Conservation (phyloP, 345 rosid species). For the Anacardium occidentale region DNA sequence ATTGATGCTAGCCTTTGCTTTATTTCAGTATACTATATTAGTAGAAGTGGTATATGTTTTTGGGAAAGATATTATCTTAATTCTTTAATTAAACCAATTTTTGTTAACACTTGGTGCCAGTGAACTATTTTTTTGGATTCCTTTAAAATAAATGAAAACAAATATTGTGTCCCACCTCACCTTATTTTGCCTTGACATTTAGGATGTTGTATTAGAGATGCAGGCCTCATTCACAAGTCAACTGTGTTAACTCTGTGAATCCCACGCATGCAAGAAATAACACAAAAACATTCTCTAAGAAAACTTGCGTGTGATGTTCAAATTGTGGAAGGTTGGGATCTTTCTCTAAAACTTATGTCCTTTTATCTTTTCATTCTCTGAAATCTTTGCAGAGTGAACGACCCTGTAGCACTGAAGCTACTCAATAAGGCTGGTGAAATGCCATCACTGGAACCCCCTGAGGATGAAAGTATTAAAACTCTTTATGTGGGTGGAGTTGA, state of each 20-base stretch:
- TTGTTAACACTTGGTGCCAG: too few species aligned
- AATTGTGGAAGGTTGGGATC: neutral
- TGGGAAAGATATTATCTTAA: neutral
- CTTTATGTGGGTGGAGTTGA: slow-evolving; percentile 91
- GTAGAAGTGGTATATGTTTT: neutral
- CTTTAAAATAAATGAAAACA: too few species aligned
- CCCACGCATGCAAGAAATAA: neutral
- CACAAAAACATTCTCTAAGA: neutral
- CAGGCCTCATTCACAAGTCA: too few species aligned
- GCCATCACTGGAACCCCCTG: slow-evolving; percentile 90
- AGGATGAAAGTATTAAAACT: slow-evolving; percentile 86
- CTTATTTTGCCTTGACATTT: neutral
- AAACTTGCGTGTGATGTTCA: neutral
- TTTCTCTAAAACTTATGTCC: neutral
- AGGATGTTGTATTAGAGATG: neutral
- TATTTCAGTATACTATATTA: neutral
- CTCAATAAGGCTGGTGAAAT: slow-evolving; percentile 96
- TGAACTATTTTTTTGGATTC: too few species aligned
- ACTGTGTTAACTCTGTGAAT: neutral
- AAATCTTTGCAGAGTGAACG: slow-evolving; percentile 66
- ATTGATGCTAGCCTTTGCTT: neutral
- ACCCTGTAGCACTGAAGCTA: slow-evolving; percentile 88
- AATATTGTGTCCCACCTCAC: too few species aligned
- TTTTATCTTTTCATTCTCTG: neutral
- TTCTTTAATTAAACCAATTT: too few species aligned